Evolutionary conservation across 225 moss, liverwort and hornwort species (phyloP), one percentile per base, ranked within the genome.

Genomic region (Marchantia polymorpha): DNA sequence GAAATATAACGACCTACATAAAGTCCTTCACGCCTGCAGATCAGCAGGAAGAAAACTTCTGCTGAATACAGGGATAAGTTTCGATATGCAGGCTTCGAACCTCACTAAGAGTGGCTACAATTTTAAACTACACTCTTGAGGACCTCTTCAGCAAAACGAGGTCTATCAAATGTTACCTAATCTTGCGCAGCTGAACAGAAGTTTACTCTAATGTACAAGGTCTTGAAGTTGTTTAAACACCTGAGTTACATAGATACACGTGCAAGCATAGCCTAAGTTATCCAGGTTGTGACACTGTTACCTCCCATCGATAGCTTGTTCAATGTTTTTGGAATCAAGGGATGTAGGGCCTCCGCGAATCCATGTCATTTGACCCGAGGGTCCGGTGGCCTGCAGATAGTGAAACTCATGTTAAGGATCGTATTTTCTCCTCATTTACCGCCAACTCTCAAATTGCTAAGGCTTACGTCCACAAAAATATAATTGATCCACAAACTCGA

Each of bases 331-430:
- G 12, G 82, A 87, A 86, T 93, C 91, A 60, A 95, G 90, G 50
- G 92, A 92, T 19, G 66, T 50, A 23, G 92, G 92, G 26, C 93
- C 95, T 86, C 91, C 91, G 64, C 92, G 91, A 66, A 93, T 92
- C 95, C 93, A 95, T 75, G 92, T 87, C 95, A 95, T 95, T 78
- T 93, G 90, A 46, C 90, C 93, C n/a, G 93, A 93, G 14, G 93
- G 95, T 83, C 95, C 93, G 77, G 90, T 85, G 60, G 81, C 93
- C 93, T 93, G 83, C 46, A 19, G 70, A 51, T 64, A 67, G 74
- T 67, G 29, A 22, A 80, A 30, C 7, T 23, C 17, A 14, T 3
- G 26, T 31, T 47, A 69, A 69, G 4, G 10, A 22, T 8, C 47
- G 14, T 20, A 70, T 20, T 9, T 19, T 48, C n/a, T n/a, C n/a